These are phyloP conservation scores for Agaricus subrufescens DNA, from an alignment of 768 basidiomycete species.

Conservation along the genomic window DNA sequence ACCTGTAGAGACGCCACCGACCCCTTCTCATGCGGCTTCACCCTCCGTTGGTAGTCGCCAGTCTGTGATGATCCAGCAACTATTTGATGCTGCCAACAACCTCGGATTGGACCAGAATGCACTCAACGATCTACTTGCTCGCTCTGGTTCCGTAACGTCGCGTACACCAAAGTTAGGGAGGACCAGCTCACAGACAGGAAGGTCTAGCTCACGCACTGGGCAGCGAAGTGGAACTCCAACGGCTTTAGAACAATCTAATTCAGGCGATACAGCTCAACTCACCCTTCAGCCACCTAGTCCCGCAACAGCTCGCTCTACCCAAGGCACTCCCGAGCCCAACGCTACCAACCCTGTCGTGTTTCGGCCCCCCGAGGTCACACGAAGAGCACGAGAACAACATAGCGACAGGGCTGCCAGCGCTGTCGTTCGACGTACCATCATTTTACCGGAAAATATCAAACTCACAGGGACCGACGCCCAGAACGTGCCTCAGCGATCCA, in stretches of 20 bases:
- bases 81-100: conserved; percentile 72
- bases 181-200: conserved; percentile 33
- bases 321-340: neutral
- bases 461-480: conserved; percentile 40
- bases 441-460: conserved; percentile 68
- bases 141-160: conserved; percentile 57
- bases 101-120: conserved; percentile 73
- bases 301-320: conserved; percentile 1
- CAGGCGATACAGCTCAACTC: conserved; percentile 6
- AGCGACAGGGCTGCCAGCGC: conserved; percentile 28
- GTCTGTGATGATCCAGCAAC: conserved; percentile 56
- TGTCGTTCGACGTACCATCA: conserved; percentile 74
- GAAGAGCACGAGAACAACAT: conserved; percentile 7
- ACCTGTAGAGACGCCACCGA: conserved; percentile 10
- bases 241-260: conserved; percentile 1
- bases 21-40: conserved; percentile 12
- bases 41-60: conserved; percentile 20
- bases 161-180: conserved; percentile 40
- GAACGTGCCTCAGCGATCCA: conserved; percentile 30
- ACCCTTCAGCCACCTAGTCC: conserved; percentile 5
- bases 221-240: conserved; percentile 4
- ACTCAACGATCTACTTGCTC: conserved; percentile 64
- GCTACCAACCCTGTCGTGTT: conserved; percentile 31
- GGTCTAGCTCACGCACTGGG: conserved; percentile 23
- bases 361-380: conserved; percentile 30